Evolutionary conservation across 768 basidiomycete genomes (phyloP), one percentile per base, ranked within the genome.

Genomic region (Sporobolomyces pararoseus): DNA sequence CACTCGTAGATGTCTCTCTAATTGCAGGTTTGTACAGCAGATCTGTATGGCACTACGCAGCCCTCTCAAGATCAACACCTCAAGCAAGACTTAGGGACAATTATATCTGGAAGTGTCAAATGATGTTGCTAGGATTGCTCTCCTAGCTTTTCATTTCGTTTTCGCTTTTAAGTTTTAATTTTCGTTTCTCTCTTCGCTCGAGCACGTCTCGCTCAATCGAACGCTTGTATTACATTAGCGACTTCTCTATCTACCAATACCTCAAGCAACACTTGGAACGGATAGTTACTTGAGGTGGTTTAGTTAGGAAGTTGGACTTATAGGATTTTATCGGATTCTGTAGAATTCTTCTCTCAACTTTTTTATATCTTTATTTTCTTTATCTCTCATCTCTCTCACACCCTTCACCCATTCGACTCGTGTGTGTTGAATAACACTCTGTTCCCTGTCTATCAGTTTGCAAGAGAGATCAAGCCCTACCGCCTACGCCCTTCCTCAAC

Each of bases 61-160:
- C n/a, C n/a, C n/a, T n/a, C n/a, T n/a, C n/a, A n/a, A n/a, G n/a
- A n/a, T n/a, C n/a, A n/a, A n/a, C n/a, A n/a, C n/a, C n/a, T n/a
- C n/a, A n/a, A n/a, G n/a, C n/a, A n/a, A n/a, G n/a, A n/a, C n/a
- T n/a, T n/a, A n/a, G n/a, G n/a, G n/a, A n/a, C n/a, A n/a, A n/a
- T n/a, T n/a, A n/a, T n/a, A n/a, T n/a, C n/a, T n/a, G n/a, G n/a
- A n/a, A n/a, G n/a, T n/a, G n/a, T n/a, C n/a, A n/a, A n/a, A n/a
- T n/a, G n/a, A n/a, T n/a, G n/a, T n/a, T 57, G 55, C 55, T 57
- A 57, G 55, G 34, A 57, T 57, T 42, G 17, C n/a, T n/a, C n/a
- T 29, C 32, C 55, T 57, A 34, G 34, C 34, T 13, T 23, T 19
- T 35, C 12, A 17, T 7, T 4, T 17, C 21, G 16, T 14, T 9